Evolutionary conservation across 495 filamentous ascomycete genomes (phyloP).

Genomic region (Aspergillus kassunensis): DNA sequence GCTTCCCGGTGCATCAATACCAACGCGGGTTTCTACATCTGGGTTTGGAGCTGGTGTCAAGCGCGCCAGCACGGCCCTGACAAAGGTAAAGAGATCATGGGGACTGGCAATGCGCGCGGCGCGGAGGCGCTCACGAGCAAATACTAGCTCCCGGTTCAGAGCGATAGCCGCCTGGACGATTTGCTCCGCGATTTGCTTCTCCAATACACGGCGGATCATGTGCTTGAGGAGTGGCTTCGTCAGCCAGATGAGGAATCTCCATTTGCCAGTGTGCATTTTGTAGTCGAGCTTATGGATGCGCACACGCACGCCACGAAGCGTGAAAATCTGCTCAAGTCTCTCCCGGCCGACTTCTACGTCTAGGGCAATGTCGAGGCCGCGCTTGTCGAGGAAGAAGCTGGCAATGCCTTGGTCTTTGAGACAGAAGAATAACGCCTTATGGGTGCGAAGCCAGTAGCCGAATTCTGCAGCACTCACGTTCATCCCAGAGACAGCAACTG

Average conservation of each 20-base stretch:
- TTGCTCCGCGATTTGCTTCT: conserved; percentile 68
- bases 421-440: conserved; percentile 61
- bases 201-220: conserved; percentile 71
- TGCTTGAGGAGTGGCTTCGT: conserved; percentile 81
- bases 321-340: conserved; percentile 72
- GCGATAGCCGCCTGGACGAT: conserved; percentile 66
- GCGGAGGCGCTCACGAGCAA: conserved; percentile 78
- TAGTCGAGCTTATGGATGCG: conserved; percentile 84
- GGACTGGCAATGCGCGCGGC: conserved; percentile 82
- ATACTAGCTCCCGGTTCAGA: conserved; percentile 80
- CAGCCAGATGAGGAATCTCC: conserved; percentile 74
- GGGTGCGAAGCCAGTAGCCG: conserved; percentile 71
- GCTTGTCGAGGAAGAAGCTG: conserved; percentile 75
- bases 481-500: conserved; percentile 72
- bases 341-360: conserved; percentile 76
- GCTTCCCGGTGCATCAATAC: conserved; percentile 55
- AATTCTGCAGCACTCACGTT: conserved; percentile 79
- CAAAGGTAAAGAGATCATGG: conserved; percentile 71
- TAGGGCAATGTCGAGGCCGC: conserved; percentile 80
- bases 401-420: conserved; percentile 79
- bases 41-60: conserved; percentile 65
- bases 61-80: conserved; percentile 74
- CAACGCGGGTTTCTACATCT: conserved; percentile 68
- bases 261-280: conserved; percentile 66
- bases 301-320: conserved; percentile 69